Evolutionary conservation across 2,329 filamentous ascomycete genomes (phyloP), one percentile per base, ranked within the genome.

Genomic region (Aspergillus unguis): DNA sequence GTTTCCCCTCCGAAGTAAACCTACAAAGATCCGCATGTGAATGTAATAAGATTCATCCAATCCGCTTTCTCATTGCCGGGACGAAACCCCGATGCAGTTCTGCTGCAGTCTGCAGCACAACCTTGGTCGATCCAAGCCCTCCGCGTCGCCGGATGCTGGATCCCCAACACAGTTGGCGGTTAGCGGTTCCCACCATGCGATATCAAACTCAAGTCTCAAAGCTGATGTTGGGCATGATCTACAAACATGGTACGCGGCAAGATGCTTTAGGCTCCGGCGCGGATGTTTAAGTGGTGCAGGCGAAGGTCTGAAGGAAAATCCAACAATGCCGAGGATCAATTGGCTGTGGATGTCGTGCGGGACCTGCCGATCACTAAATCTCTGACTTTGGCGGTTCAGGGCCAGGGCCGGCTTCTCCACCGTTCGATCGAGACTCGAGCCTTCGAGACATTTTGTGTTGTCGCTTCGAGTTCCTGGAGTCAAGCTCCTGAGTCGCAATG

Each of bases 341-440:
- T 48, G 45, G 45, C 17, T 26, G 28, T 17, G 37, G 37, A 35
- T 23, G 23, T 27, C 32, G 9, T 26, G 46, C 38, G 37, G 46
- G 46, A 27, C 46, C 38, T 41, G 46, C 46, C 46, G 46, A 48
- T 48, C 46, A 42, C 27, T 35, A n/a, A 42, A 42, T 41, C 28
- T 33, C 28, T 29, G 27, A 48, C 28, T 17, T 17, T 17, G 17
- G 17, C 1, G 17, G 17, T 17, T 17, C 17, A 17, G 17, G 17
- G 17, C 17, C 17, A 17, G 17, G 17, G 17, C 17, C 17, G 17
- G 17, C 17, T 17, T 17, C 17, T 17, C 17, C 17, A 17, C 17
- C 17, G 17, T 17, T 17, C 17, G 17, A 17, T 17, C 17, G 17
- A 17, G 17, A 17, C 17, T 17, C 17, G 17, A 17, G 17, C 17